Base-by-base conservation (phyloP, 192 early-diverging fungal species). In the Coemansia sp. region DNA sequence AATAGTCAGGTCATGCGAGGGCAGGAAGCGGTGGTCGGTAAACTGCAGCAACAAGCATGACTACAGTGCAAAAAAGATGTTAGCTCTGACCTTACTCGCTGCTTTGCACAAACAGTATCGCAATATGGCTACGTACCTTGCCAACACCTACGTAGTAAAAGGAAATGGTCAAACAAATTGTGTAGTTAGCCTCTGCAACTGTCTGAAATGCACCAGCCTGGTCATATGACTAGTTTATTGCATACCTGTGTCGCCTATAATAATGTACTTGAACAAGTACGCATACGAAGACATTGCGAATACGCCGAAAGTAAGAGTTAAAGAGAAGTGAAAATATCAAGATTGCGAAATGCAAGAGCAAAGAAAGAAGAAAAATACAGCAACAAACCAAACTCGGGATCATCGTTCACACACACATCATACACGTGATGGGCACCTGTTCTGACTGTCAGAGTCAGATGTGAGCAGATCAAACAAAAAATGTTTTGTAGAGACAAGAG, bases 1-100 rank as follows among this genome's bases (percentile, higher is more conserved):
- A 73, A 93, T 93, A 6, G 91, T 93, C 54, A 93, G 73, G 64
- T 93, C 91, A 68, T 91, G 91, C 47, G 88, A 88, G 18, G 87
- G 86, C 62, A 89, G 84, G 57, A 93, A 93, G 20, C 88, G 87
- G 76, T 88, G 85, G 70, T 93, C 91, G 29, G 91, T 93, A 56
- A 91, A 93, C 81, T 90, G 89, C 37, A 93, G 75, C 59, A 93
- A 81, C 59, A 92, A 82, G 64, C 91, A 92, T 8, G 89, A 82
- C 79, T 81, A 81, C 65, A 78, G 11, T 26, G 26, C 27, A 8
- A 37, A 49, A 54, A 19, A 12, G 0, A 43, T 43, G 41, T 43
- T 43, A 16, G 41, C 41, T 43, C 41, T 7, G 7, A 32, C 4
- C 29, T 32, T 32, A 32, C 29, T 32, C 29, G 5, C 51, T 53